phyloP scores from a whole-genome alignment of 306 rosid species.

The barrel medic (Medicago truncatula) region MtrunA17r5.0-ANR NC_053045.1:48126501-48127000 shows the following conservation, averaged over 20 bases:
- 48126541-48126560: constrained; percentile 62
- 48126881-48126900: background rate
- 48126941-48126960: constrained; percentile 2
- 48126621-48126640: constrained; percentile 79
- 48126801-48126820: background rate
- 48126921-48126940: background rate
- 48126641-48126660: constrained; percentile 78
- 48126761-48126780: constrained; percentile 8
- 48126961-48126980: background rate
- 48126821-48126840: background rate
- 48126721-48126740: constrained; percentile 26
- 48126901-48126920: background rate
- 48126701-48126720: constrained; percentile 33
- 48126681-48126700: constrained; percentile 16
- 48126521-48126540: constrained; percentile 92
- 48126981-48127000: no score
- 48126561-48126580: constrained; percentile 73
- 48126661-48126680: constrained; percentile 48
- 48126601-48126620: constrained; percentile 63
- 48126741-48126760: constrained; percentile 17
- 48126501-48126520: constrained; percentile 75
- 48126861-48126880: background rate
- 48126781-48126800: constrained; percentile 1
- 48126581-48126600: constrained; percentile 68
- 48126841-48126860: constrained; percentile 19